Evolutionary conservation across 495 filamentous ascomycete genomes (phyloP), one percentile per base, ranked within the genome.

Genomic region (Penicillium robsamsonii): DNA sequence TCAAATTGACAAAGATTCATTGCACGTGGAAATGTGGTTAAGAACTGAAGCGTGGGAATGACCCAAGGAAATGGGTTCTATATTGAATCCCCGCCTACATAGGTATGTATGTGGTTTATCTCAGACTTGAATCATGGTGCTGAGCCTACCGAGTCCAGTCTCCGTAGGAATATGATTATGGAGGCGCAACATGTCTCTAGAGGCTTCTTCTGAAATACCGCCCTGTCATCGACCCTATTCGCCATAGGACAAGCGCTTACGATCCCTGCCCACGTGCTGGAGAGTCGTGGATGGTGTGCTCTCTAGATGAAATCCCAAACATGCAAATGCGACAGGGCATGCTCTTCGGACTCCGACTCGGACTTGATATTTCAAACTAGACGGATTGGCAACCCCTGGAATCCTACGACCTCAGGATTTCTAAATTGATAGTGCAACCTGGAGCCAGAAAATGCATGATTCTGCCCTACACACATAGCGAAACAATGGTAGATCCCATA

Each of bases 261-360:
- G 18, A 50, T 40, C 9, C 45, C n/a, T 47, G 45, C 42, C n/a
- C 40, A 27, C 41, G 35, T 44, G 41, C 41, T 53, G 50, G 40
- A 15, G 25, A 24, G 13, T 4, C 30, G 13, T 29, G 12, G 24
- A n/a, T 22, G 13, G 30, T 37, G 31, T 29, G 52, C 46, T 22
- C 31, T 54, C 52, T 54, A 22, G 31, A 40, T 33, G 52, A 46
- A 43, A 46, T 54, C 30, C 30, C 43, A 8, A 37, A n/a, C 15
- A 18, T 46, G 42, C 43, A 20, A 29, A 27, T 38, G 52, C 43
- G n/a, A 24, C 51, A 35, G 41, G 33, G 50, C 17, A 53, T 10
- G 43, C 15, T 15, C 1, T 13, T 60, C 61, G 62, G 61, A 62
- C 11, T 67, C 64, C 59, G 64, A 65, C 41, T 67, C 64, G 64